Base-by-base conservation (phyloP, 306 rosid genomes). In the Cicer yamashitae region DNA sequence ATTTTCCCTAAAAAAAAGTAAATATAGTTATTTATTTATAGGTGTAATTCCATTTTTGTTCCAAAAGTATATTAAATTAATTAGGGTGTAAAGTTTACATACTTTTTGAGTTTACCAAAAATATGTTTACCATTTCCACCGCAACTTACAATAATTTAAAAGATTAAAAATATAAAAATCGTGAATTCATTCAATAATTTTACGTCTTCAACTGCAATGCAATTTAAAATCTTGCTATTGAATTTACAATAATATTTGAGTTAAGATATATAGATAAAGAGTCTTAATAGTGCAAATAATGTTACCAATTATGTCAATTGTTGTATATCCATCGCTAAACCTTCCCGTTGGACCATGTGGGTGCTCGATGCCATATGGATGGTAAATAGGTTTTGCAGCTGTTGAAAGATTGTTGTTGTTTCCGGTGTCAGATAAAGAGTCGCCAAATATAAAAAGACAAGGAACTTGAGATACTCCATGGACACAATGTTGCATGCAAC, bases 361-460 rank as follows among this genome's bases (percentile, higher is more conserved):
- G 34, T 77, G 76, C 71, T 88, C 97, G 50, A 88, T 79, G 18
- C 92, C 94, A 46, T 89, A 86, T 1, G 97, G 94, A 5, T 1
- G 2, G 73, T 77, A 87, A 77, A 87, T 79, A 3, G 57, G 39
- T 77, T 17, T 89, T 1, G 81, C 79, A 0, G 0, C 0, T 0
- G 93, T 86, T 0, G 0, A 5, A 57, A 77, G 87, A 1, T 2
- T 0, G 63, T 89, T 91, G 71, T 87, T 91, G 44, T 91, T 91
- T 65, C 97, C 94, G 68, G 1, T 70, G 13, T 89, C 93, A 3
- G 75, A 75, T 0, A 82, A 25, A 12, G 96, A 89, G 22, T 91
- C 93, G 0, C 96, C 93, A 70, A 86, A 87, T 25, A 85, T 70
- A 77, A 86, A 87, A 17, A 67, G 50, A 7, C 94, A 86, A 11